Percentiles rank a stretch among this genome's conserved stretches.
These are phyloP conservation scores for Collybia nuda DNA, from an alignment of 768 basidiomycete species.

Conservation along the genomic window DNA sequence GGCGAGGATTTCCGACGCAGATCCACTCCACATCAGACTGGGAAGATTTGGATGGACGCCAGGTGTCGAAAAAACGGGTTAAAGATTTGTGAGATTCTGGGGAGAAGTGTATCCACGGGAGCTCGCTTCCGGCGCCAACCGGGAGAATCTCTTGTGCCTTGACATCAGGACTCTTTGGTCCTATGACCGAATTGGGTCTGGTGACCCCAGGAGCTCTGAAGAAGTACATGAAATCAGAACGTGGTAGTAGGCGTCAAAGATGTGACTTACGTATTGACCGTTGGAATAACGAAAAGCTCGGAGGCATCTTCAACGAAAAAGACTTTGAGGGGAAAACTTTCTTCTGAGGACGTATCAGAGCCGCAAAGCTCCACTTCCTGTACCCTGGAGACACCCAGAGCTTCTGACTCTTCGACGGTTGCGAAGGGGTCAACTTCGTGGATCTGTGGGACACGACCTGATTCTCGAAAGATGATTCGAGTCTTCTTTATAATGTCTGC, in stretches of 20 bases:
- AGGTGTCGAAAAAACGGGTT: conserved; percentile 1
- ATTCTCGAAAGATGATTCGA: conserved; percentile 9
- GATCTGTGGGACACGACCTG: conserved; percentile 10
- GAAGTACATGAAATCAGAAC: too few species aligned
- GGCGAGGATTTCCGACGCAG: not conserved
- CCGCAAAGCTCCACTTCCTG: too few species aligned
- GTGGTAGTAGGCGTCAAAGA: too few species aligned
- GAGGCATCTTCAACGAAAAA: too few species aligned
- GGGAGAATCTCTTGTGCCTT: not conserved
- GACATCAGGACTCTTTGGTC: not conserved
- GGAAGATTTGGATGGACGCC: conserved; percentile 6
- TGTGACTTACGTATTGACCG: too few species aligned
- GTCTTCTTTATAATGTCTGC: conserved; percentile 15
- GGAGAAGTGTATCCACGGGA: conserved; percentile 8
- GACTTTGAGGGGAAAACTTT: too few species aligned
- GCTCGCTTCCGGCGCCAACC: not conserved
- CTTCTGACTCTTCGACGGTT: not conserved
- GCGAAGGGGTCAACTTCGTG: conserved; percentile 11
- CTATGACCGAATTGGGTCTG: not conserved
- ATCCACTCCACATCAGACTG: conserved; percentile 9
- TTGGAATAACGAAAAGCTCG: too few species aligned
- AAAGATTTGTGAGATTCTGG: conserved; percentile 1
- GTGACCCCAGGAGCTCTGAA: too few species aligned
- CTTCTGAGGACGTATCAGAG: too few species aligned
- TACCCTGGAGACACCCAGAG: too few species aligned